A percentile compares a stretch with the other conserved stretches of the same genome.
Conservation (phyloP, 2,329 filamentous ascomycete species). For the Huntiella abstrusa region DNA sequence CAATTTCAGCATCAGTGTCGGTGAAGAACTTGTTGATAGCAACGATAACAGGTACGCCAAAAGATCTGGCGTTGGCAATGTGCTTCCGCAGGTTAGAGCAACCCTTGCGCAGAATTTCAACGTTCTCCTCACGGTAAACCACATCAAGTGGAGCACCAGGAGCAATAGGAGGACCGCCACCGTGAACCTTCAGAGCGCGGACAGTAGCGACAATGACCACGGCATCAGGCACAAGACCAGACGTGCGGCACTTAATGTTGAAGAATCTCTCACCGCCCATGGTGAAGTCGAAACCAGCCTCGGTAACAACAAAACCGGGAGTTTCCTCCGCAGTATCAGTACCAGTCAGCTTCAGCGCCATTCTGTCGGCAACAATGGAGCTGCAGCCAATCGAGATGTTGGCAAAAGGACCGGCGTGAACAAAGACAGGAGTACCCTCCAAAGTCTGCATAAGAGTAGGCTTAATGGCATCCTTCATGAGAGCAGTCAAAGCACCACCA, state of each 20-base stretch:
- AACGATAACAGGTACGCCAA: slow-evolving; percentile 85
- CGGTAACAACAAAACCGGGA: slow-evolving; percentile 83
- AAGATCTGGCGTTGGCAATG: slow-evolving; percentile 72
- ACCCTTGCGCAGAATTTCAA: slow-evolving; percentile 73
- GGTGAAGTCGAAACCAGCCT: slow-evolving; percentile 97
- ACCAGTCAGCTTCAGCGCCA: slow-evolving; percentile 87
- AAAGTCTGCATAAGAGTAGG: slow-evolving; percentile 97
- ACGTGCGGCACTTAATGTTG: slow-evolving; percentile 98
- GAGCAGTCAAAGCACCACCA: slow-evolving; percentile 74
- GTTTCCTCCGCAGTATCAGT: slow-evolving; percentile 73
- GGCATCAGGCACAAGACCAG: slow-evolving; percentile 77
- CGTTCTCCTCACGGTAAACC: slow-evolving; percentile 84
- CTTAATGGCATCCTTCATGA: slow-evolving; percentile 98
- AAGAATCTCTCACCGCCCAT: slow-evolving; percentile 99
- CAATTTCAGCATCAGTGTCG: slow-evolving; percentile 81
- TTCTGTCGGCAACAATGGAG: slow-evolving; percentile 83
- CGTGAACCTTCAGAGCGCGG: slow-evolving; percentile 89
- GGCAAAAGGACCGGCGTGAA: slow-evolving; percentile 92
- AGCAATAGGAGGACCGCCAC: slow-evolving; percentile 82
- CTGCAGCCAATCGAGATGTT: slow-evolving; percentile 97
- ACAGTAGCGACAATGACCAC: slow-evolving; percentile 93
- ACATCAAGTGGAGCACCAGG: slow-evolving; percentile 70
- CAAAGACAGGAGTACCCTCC: slow-evolving; percentile 91
- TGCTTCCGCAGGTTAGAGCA: slow-evolving; percentile 94
- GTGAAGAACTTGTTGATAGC: slow-evolving; percentile 94